Evolutionary conservation across 2,329 filamentous ascomycete genomes (phyloP), one percentile per base, ranked within the genome.

Genomic region (Nemania sp.): DNA sequence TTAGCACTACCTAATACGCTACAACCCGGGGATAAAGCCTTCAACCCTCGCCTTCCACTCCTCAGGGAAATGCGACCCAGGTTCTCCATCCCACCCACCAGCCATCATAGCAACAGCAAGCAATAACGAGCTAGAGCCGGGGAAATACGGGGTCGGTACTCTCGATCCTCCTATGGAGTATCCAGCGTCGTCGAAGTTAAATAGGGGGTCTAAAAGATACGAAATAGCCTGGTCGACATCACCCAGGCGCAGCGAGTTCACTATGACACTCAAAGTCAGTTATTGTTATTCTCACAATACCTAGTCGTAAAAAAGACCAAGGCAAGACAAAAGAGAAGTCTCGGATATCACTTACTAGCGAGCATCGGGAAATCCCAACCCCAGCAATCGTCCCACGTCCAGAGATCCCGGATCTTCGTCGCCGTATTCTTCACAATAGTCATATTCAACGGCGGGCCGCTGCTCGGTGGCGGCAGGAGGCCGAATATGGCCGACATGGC

Each of bases 111-210:
- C 80, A 52, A 80, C 70, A 0, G 78, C 79, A 26, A 81, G 63
- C 61, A 84, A 59, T 53, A 84, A 68, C 1, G 73, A 73, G 2
- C 77, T 73, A 30, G 75, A 73, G 17, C 75, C 76, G 0, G 81
- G 81, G 52, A 84, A 81, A 65, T 84, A 84, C 8, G 81, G 81
- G 23, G 81, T 83, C 1, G 80, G 73, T 7, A 82, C 81, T 36
- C 77, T 71, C 4, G 72, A 69, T 0, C 79, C 79, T 5, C 80
- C 80, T 4, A 79, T 67, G 0, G 79, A 76, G 65, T 82, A 81
- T 1, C 81, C 80, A 1, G 80, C 75, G 60, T 81, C 80, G 67
- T 84, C 80, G 63, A 84, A 83, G 36, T 69, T 64, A 49, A 80
- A 83, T 20, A 77, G 70, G 1, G 72, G 67, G 65, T 84, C 71